phyloP scores from a whole-genome alignment of 805 yeast species.

The Schwanniomyces yamadae region DNA sequence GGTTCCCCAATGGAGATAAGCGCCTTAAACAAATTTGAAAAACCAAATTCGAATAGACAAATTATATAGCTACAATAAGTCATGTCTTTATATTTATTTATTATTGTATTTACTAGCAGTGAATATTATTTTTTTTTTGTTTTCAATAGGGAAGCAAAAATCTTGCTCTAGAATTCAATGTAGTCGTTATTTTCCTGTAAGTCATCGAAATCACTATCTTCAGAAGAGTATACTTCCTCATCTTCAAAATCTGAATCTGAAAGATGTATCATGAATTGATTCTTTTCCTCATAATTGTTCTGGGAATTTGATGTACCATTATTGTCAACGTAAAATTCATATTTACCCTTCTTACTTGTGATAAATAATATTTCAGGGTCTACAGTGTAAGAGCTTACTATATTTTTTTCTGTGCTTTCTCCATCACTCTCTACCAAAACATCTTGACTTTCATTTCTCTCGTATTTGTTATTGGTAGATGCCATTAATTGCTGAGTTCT shows the following conservation, averaged over 20 bases:
- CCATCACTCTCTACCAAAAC: conserved; percentile 18
- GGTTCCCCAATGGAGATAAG: too few species aligned
- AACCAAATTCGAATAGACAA: too few species aligned
- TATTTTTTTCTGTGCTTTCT: conserved; percentile 10
- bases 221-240: conserved; percentile 1
- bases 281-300: conserved; percentile 7
- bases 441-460: conserved; percentile 13
- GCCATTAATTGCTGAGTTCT: conserved; percentile 26
- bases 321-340: conserved; percentile 25
- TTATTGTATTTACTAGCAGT: neutral
- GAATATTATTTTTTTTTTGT: neutral
- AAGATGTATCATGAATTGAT: conserved; percentile 17
- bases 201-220: conserved; percentile 10
- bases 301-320: neutral
- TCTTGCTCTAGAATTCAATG: conserved; percentile 14
- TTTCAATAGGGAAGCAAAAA: conserved; percentile 1
- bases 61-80: too few species aligned
- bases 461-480: conserved; percentile 15
- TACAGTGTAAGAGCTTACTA: conserved; percentile 34
- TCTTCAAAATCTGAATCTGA: conserved; percentile 9
- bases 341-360: conserved; percentile 17
- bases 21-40: too few species aligned
- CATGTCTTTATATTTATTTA: neutral
- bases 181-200: conserved; percentile 25
- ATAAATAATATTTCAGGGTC: conserved; percentile 26